These are phyloP conservation scores for Arctium minus DNA, from an alignment of 129 eudicot genomes.

Conservation along the genomic window DNA sequence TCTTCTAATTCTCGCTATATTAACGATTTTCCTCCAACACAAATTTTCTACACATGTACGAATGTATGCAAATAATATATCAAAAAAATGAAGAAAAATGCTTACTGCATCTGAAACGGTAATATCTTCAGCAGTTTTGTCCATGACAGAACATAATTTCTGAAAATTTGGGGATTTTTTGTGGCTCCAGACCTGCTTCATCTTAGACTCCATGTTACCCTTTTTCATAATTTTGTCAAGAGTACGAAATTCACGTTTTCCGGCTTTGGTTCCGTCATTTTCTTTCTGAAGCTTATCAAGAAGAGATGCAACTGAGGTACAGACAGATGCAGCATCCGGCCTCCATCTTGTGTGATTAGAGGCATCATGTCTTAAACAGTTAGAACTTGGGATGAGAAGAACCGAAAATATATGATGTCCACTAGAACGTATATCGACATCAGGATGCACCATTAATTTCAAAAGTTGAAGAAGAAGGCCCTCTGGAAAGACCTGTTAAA, in stretches of 20 bases:
- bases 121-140: constrained; percentile 46
- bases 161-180: constrained; percentile 73
- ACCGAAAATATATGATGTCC: constrained; percentile 84
- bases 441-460: constrained; percentile 80
- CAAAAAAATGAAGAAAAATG: not conserved
- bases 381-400: constrained; percentile 74
- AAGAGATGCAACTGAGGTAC: constrained; percentile 64
- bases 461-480: constrained; percentile 79
- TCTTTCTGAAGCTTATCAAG: constrained; percentile 83
- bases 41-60: not conserved
- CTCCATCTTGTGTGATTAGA: constrained; percentile 59
- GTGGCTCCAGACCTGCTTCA: constrained; percentile 49
- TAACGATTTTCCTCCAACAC: too few relatives aligned
- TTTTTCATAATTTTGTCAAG: not conserved
- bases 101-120: constrained; percentile 57
- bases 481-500: constrained; percentile 77
- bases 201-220: not conserved
- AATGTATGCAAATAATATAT: not conserved
- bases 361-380: constrained; percentile 51
- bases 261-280: constrained; percentile 44
- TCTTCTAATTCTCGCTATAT: too few relatives aligned
- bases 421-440: constrained; percentile 76
- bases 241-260: constrained; percentile 33
- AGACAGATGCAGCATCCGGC: constrained; percentile 55
- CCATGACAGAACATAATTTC: constrained; percentile 53